Evolutionary conservation across 768 basidiomycete genomes (phyloP).

Genomic region (Kwoniella newhampshirensis): DNA sequence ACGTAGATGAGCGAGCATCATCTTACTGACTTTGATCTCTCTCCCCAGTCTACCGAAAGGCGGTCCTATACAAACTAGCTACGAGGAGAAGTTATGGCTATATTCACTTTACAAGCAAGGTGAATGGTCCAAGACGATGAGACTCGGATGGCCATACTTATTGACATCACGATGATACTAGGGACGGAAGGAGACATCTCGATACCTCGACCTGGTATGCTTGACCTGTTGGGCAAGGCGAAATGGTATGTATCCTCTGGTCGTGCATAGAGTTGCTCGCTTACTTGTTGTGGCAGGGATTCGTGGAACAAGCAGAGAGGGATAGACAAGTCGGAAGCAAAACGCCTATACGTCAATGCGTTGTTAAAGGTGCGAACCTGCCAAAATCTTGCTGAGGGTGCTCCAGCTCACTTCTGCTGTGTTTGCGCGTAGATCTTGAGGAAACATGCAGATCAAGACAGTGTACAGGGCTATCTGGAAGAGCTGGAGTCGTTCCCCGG

Average conservation of each 20-base stretch:
- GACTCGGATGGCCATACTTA: not conserved
- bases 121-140: slow-evolving; percentile 46
- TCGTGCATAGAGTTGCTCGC: slow-evolving; percentile 1
- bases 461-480: slow-evolving; percentile 12
- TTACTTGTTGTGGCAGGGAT: slow-evolving; percentile 23
- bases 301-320: slow-evolving; percentile 88
- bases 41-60: slow-evolving; percentile 72
- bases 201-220: slow-evolving; percentile 74
- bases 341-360: slow-evolving; percentile 84
- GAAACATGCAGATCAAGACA: slow-evolving; percentile 23
- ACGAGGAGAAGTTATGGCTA: slow-evolving; percentile 91
- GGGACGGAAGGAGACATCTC: slow-evolving; percentile 88
- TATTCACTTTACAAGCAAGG: slow-evolving; percentile 97
- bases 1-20: not conserved
- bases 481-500: slow-evolving; percentile 31
- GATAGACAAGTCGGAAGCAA: slow-evolving; percentile 73
- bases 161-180: slow-evolving; percentile 47
- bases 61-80: slow-evolving; percentile 91
- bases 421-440: slow-evolving; percentile 27
- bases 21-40: not conserved
- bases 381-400: not conserved
- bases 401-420: not conserved
- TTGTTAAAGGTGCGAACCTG: slow-evolving; percentile 66
- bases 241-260: slow-evolving; percentile 67
- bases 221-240: slow-evolving; percentile 86